Base-by-base conservation (phyloP, 306 rosid genomes). In the Dryas octopetala region DNA sequence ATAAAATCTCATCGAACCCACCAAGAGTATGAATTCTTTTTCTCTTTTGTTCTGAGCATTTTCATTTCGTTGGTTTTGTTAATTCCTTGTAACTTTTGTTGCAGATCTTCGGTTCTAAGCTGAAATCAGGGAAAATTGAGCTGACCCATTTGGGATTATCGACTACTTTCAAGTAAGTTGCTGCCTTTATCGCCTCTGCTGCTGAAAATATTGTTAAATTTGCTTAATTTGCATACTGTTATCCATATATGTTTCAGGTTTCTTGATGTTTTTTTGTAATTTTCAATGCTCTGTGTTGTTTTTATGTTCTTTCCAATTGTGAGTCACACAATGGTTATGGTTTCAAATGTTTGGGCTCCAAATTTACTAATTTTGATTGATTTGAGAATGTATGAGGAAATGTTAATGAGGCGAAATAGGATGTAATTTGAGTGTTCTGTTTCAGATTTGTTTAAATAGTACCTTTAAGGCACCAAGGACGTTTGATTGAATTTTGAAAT, bases 81-180 rank as follows among this genome's bases (percentile, higher is more conserved):
- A 38, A 59, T 82, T 78, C 70, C 0, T 70, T 47, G 28, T 38
- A 6, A 17, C 62, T 14, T 55, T 61, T 65, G 65, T 74, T 28
- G 66, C 79, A 95, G 97, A 89, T 89, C 88, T 84, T 77, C 84
- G 80, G 85, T 71, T 68, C 60, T 70, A 62, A 78, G 82, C 72
- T 38, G 78, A 76, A 80, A 79, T 67, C 79, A 26, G 71, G 78
- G 55, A 81, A 79, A 85, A 52, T 70, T 71, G 83, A 73, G 79
- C 84, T 57, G 13, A 72, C 92, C 84, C 87, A 74, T 73, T 81
- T 81, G 77, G 76, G 84, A 83, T 78, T 74, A 10, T 62, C 67
- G 60, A 61, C 76, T 60, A 49, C 32, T 82, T 79, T 62, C 32
- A 85, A 84, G 99, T 92, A 32, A 72, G 89, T 76, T 71, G 2